phyloP scores from a whole-genome alignment of 495 filamentous ascomycete genomes.

The Chaetomium cochliodes region DNA sequence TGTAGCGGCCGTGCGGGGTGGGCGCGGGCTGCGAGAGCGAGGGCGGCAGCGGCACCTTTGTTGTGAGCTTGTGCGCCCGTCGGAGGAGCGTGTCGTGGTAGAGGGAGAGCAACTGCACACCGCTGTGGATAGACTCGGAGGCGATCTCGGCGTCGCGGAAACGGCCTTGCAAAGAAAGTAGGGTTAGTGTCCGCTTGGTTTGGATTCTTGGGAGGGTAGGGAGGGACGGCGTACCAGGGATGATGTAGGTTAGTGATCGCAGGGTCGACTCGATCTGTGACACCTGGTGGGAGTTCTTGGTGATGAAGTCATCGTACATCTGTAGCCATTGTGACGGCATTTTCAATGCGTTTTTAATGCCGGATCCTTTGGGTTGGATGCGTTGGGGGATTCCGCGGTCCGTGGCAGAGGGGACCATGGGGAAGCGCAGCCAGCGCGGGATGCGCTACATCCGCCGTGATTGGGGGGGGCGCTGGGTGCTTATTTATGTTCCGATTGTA shows the following conservation, averaged over 20 bases:
- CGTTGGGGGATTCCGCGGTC: slow-evolving; percentile 1
- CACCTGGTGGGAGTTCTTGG: slow-evolving; percentile 87
- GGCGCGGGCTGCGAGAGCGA: slow-evolving; percentile 51
- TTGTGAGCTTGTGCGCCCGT: slow-evolving; percentile 55
- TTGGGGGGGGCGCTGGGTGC: too few relatives aligned
- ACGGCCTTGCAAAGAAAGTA: slow-evolving; percentile 55
- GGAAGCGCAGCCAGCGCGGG: slow-evolving; percentile 5
- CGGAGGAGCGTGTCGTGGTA: slow-evolving; percentile 92
- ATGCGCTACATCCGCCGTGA: slow-evolving; percentile 12
- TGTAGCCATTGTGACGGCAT: slow-evolving; percentile 72
- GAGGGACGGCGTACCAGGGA: slow-evolving; percentile 62
- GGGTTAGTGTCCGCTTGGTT: slow-evolving; percentile 15
- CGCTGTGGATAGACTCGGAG: slow-evolving; percentile 87
- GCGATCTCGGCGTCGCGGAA: slow-evolving; percentile 92
- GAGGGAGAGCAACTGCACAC: slow-evolving; percentile 83
- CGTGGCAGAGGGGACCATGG: slow-evolving; percentile 23
- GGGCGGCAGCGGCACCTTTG: slow-evolving; percentile 39
- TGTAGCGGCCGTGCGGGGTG: slow-evolving; percentile 83
- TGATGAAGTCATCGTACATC: slow-evolving; percentile 88
- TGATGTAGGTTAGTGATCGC: slow-evolving; percentile 89
- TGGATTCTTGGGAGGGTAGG: not conserved
- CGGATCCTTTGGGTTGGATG: slow-evolving; percentile 5
- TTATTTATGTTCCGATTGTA: too few relatives aligned
- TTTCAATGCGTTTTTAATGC: slow-evolving; percentile 29
- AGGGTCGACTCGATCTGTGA: slow-evolving; percentile 90